Conservation (phyloP, 306 rosid genomes). For the Fagus sylvatica region DNA sequence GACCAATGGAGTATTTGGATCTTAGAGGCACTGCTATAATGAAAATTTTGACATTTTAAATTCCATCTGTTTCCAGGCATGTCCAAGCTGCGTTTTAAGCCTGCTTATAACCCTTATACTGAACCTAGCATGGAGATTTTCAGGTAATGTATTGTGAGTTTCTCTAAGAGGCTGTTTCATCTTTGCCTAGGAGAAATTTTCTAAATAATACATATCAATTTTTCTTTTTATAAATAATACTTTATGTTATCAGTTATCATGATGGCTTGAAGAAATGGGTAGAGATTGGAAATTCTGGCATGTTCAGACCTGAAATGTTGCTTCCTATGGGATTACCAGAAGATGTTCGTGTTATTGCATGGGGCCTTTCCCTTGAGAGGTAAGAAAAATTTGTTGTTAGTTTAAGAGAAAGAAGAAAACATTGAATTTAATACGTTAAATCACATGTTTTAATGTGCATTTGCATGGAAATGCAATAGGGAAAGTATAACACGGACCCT, state of each 20-base stretch:
- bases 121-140: constrained; percentile 99
- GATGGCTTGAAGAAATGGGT: constrained; percentile 93
- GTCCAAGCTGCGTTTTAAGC: constrained; percentile 83
- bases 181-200: constrained; percentile 9
- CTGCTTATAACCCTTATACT: constrained; percentile 95
- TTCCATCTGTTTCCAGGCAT: constrained; percentile 53
- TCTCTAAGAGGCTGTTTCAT: constrained; percentile 14
- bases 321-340: constrained; percentile 98
- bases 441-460: not conserved
- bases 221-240: constrained; percentile 5
- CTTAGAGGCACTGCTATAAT: not conserved
- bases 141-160: constrained; percentile 44
- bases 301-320: constrained; percentile 98
- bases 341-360: constrained; percentile 89
- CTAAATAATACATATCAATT: too few species aligned
- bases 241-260: constrained; percentile 61
- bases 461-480: not conserved
- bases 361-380: constrained; percentile 99
- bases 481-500: not conserved
- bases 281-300: constrained; percentile 93
- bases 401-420: not conserved
- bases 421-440: not conserved
- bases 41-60: not conserved
- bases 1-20: not conserved
- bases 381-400: constrained; percentile 20